Evolutionary conservation across 2,329 filamentous ascomycete genomes (phyloP).

Genomic region (Fusarium stilboides): DNA sequence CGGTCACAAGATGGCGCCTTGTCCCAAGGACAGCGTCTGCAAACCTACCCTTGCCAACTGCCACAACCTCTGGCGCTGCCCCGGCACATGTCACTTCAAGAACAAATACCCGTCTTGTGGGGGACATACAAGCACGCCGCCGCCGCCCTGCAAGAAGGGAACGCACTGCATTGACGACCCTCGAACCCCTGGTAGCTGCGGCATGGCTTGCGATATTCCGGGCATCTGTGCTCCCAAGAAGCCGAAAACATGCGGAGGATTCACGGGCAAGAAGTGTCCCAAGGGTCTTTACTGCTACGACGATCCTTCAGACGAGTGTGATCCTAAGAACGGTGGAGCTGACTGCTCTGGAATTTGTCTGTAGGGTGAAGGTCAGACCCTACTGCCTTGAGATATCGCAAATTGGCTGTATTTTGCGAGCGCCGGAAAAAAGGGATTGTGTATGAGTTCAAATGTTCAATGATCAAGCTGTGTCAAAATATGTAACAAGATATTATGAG

Average conservation of each 20-base stretch:
- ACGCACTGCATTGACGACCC: constrained; percentile 55
- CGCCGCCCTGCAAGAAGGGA: constrained; percentile 44
- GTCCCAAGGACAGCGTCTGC: constrained; percentile 48
- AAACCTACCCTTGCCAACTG: constrained; percentile 44
- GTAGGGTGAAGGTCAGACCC: constrained; percentile 10
- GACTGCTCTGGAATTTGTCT: constrained; percentile 55
- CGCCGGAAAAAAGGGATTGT: background rate
- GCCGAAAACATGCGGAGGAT: constrained; percentile 45
- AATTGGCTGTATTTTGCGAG: background rate
- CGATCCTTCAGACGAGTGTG: constrained; percentile 46
- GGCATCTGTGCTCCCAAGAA: constrained; percentile 54
- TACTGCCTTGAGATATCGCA: background rate
- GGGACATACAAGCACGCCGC: constrained; percentile 47
- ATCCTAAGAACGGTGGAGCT: constrained; percentile 49
- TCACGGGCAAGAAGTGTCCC: constrained; percentile 49
- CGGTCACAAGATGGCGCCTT: constrained; percentile 52
- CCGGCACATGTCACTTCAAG: constrained; percentile 50
- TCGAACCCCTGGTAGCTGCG: constrained; percentile 49
- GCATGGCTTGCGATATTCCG: constrained; percentile 55
- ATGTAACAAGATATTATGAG: too few species aligned
- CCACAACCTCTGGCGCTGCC: constrained; percentile 49
- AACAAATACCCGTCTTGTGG: constrained; percentile 55
- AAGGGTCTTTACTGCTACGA: constrained; percentile 52
- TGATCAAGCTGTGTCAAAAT: too few species aligned
- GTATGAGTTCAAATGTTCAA: background rate